Percentiles rank a stretch among this genome's conserved stretches.
Evolutionary conservation across 2,329 filamentous ascomycete genomes (phyloP).

Genomic region (Mollisiaceae sp.): DNA sequence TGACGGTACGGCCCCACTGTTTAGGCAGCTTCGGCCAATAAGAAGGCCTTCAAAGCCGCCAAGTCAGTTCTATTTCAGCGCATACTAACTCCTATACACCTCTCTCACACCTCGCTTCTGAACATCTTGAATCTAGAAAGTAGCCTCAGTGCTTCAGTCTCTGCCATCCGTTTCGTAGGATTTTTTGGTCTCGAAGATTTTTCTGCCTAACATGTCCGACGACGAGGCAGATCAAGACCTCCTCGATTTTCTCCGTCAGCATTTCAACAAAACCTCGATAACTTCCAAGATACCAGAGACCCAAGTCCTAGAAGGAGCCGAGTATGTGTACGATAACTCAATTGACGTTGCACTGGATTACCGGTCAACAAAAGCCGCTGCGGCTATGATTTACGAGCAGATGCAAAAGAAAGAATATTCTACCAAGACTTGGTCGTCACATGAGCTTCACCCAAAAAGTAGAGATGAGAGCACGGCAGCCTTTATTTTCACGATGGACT

Average conservation of each 20-base stretch:
- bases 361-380: constrained; percentile 80
- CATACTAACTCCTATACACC: not conserved
- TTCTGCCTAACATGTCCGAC: constrained; percentile 71
- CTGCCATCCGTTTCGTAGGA: not conserved
- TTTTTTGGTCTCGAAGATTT: not conserved
- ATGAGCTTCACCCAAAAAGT: constrained; percentile 85
- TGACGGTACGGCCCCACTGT: not conserved
- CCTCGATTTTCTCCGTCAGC: constrained; percentile 82
- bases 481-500: constrained; percentile 97
- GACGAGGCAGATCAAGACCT: constrained; percentile 91
- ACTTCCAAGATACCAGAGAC: constrained; percentile 70
- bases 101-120: not conserved
- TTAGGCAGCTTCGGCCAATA: constrained; percentile 1
- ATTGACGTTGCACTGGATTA: constrained; percentile 92
- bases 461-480: constrained; percentile 81
- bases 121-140: not conserved
- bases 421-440: constrained; percentile 82
- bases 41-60: not conserved
- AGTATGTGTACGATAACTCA: constrained; percentile 88
- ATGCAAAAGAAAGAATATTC: constrained; percentile 88
- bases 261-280: constrained; percentile 65
- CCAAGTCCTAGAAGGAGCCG: constrained; percentile 79
- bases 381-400: constrained; percentile 74
- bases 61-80: not conserved
- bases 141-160: not conserved